Evolutionary conservation across 163 green algal genomes (phyloP), one percentile per base, ranked within the genome.

Genomic region (Trebouxia gelatinosa): DNA sequence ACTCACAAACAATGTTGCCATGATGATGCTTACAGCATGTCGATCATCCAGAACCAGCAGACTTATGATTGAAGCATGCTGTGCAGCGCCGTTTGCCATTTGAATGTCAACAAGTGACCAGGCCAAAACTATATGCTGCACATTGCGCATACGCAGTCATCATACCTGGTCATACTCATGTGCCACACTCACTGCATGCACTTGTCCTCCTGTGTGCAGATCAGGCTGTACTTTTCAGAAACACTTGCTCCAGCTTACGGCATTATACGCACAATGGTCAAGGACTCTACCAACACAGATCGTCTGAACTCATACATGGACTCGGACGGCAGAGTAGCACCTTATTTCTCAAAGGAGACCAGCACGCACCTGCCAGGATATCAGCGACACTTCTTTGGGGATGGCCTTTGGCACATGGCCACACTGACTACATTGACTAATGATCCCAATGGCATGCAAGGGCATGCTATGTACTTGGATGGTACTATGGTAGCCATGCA

Each of bases 381-480:
- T 11, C 6, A n/a, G 11, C 51, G 32, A 7, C 48, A 59, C 6
- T 43, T 46, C 17, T n/a, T 82, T 21, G 57, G 61, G 59, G 87
- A 92, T 76, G 89, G 87, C 17, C 4, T 62, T 26, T 95, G 90
- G 90, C 90, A 95, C 82, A 92, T 93, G 87, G 28, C 90, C 54
- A 93, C 86, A 0, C 34, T 93, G 19, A 88, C 87, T 58, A 86
- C 81, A 23, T 85, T 74, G 17, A 23, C 48, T 6, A 80, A 79
- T 43, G 40, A 46, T 40, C 57, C 57, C n/a, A 38, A 16, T 2
- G 62, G 62, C 17, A 32, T 48, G 13, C 32, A 32, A 17, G 83
- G 83, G 21, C 87, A 80, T 54, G n/a, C 66, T 3, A 57, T 90
- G 54, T 87, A 74, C 28, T 7, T 90, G 19, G 86, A 90, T n/a